phyloP scores from a whole-genome alignment of 495 filamentous ascomycete species.

The Bombardia bombarda region DNA sequence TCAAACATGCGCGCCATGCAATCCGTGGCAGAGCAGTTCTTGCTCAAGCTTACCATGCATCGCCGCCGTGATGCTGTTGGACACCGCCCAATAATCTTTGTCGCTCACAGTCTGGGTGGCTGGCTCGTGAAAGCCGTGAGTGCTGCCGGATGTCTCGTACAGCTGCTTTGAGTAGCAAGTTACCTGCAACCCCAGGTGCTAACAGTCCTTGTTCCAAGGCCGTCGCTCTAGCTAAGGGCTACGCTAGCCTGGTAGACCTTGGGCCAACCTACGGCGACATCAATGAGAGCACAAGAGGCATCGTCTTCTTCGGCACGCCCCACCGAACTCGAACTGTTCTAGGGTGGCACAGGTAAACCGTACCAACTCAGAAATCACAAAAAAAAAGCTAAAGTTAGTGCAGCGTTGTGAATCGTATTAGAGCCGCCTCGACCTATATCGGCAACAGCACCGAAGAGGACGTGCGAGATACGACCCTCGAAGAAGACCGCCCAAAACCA shows the following conservation, averaged over 20 bases:
- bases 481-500: neutral
- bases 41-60: neutral
- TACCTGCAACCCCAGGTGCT: neutral
- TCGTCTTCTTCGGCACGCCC: conserved; percentile 6
- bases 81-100: conserved; percentile 5
- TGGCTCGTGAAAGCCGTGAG: conserved; percentile 6
- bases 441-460: neutral
- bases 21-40: neutral
- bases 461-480: neutral
- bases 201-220: neutral
- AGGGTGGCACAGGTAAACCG: conserved; percentile 2
- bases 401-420: conserved; percentile 1
- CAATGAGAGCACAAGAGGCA: conserved; percentile 3
- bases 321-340: conserved; percentile 4
- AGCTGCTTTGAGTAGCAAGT: too few species aligned
- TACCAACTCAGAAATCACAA: too few species aligned
- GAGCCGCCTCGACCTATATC: neutral
- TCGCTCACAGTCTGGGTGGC: conserved; percentile 6
- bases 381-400: too few species aligned
- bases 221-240: conserved; percentile 2
- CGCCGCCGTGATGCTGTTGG: neutral
- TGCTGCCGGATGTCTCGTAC: too few species aligned
- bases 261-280: conserved; percentile 3
- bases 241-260: conserved; percentile 1
- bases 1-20: conserved; percentile 1